Base-by-base conservation (phyloP, 768 basidiomycete species). In the Lanmaoa pseudosensibilis region DNA sequence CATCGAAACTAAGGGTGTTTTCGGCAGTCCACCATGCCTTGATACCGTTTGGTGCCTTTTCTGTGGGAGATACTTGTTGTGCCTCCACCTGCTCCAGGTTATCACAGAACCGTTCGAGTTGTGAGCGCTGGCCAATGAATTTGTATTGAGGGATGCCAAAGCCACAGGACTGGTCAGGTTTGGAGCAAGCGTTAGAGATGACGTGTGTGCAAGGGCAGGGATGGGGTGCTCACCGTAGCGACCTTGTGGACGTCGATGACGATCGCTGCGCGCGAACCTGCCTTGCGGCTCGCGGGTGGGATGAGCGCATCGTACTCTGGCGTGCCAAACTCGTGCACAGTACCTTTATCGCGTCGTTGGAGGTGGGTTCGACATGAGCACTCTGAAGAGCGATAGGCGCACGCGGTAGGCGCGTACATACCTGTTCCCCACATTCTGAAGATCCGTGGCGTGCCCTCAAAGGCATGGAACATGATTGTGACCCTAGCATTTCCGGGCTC, bases 241-340 rank as follows among this genome's bases (percentile, higher is more conserved):
- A 87, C 83, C 72, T 82, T 83, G 67, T 81, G 74, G 11, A 88
- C 77, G 58, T 87, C 79, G 18, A 89, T 64, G 51, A 85, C 73
- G 59, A 88, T 84, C 34, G 80, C 76, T 5, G 84, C 77, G 23
- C 86, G 80, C 1, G 85, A 84, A 19, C 86, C 85, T 5, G 81
- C 75, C 55, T 77, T 75, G 11, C 86, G 78, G 33, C 66, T 68
- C 25, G 73, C 70, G 0, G 73, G 66, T 0, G 82, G 77, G 21
- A 88, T 74, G 40, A 82, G 75, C 1, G 65, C 67, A 51, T 85
- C 75, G 60, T 84, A 88, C 59, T 85, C 84, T 2, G 80, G 77
- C 2, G 82, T 81, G 4, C 84, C 86, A 61, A 83, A 82, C 63
- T 88, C 86, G 57, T 85, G 74, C 15, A 81, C 80, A 2, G 76